These are phyloP conservation scores for Suhomyces prunicola DNA, from an alignment of 805 yeast species.

Conservation along the genomic window DNA sequence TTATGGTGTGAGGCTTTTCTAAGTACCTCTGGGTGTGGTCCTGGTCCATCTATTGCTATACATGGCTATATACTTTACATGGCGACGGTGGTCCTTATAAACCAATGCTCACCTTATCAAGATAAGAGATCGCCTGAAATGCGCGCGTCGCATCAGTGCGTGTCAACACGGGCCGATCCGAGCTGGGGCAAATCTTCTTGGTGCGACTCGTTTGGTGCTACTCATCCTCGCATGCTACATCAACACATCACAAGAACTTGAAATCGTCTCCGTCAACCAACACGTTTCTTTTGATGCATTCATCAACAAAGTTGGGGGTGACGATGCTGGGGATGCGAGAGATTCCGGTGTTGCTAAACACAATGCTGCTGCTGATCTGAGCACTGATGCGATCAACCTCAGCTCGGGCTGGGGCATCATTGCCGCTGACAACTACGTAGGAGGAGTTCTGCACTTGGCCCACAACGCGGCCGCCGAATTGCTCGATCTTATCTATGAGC, in stretches of 20 bases:
- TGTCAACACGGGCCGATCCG: background rate
- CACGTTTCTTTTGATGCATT: conserved; percentile 20
- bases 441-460: conserved; percentile 26
- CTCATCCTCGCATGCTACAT: too few species aligned
- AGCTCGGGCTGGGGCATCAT: conserved; percentile 2
- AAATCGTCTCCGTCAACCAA: conserved; percentile 32
- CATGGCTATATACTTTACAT: background rate
- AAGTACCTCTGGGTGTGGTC: conserved; percentile 1
- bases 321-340: conserved; percentile 35
- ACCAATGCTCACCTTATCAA: background rate
- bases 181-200: background rate
- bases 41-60: background rate
- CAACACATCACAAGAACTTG: conserved; percentile 9
- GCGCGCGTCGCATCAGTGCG: background rate
- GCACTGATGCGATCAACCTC: conserved; percentile 15
- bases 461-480: conserved; percentile 43
- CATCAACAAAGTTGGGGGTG: conserved; percentile 28
- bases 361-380: conserved; percentile 8
- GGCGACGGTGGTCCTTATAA: background rate
- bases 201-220: background rate
- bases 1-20: conserved; percentile 21
- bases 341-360: conserved; percentile 10
- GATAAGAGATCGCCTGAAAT: background rate
- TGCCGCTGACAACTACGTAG: conserved; percentile 34
- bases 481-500: conserved; percentile 27